Conservation (phyloP, 345 rosid species). For the Ricinus communis region DNA sequence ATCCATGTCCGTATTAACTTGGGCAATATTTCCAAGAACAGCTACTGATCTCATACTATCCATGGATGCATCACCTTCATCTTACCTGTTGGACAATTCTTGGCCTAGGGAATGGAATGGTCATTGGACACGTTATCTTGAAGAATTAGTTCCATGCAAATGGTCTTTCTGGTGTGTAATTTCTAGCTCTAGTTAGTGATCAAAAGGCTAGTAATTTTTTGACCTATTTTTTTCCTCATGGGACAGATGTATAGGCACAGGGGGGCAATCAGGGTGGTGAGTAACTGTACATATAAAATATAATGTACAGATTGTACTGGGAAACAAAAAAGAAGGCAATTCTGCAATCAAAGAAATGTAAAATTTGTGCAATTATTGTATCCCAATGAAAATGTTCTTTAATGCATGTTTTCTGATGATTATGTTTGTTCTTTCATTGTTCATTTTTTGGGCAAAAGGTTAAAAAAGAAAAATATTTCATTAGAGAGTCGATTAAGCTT, state of each 20-base stretch:
- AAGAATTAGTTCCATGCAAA: background rate
- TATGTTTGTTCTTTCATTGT: background rate
- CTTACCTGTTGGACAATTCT: background rate
- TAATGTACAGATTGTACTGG: background rate
- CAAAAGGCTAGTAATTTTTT: background rate
- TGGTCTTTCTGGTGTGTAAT: background rate
- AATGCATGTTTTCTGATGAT: background rate
- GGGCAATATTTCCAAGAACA: background rate
- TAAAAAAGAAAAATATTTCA: too few species aligned
- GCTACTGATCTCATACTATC: background rate
- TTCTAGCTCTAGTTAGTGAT: background rate
- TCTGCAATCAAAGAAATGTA: background rate
- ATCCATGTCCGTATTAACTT: background rate
- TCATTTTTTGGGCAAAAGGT: too few species aligned
- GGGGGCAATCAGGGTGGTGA: background rate
- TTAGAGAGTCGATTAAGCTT: too few species aligned
- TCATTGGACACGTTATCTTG: background rate
- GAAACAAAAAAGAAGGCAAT: background rate
- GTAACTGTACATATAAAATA: constrained; percentile 4
- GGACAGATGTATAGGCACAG: background rate
- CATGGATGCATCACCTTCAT: background rate
- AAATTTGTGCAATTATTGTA: background rate
- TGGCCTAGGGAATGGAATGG: background rate
- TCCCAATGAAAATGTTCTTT: background rate
- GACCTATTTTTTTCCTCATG: background rate